Evolutionary conservation across 192 early-diverging fungal genomes (phyloP).

Genomic region (Funneliformis geosporum): DNA sequence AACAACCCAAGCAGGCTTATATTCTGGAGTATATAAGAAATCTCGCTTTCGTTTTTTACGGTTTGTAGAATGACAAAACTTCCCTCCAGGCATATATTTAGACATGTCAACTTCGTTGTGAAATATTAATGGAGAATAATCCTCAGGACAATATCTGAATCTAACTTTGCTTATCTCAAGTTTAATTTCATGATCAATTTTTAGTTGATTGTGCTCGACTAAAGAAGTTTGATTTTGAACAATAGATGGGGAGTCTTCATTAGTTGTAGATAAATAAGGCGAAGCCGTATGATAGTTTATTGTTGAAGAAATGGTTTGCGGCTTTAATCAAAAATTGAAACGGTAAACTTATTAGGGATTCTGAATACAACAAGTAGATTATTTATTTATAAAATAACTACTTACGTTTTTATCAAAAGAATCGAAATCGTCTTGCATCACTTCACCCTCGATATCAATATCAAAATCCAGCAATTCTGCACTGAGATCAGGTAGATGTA

Average conservation of each 20-base stretch:
- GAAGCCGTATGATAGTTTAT: not conserved
- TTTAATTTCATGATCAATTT: not conserved
- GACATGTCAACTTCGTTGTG: not conserved
- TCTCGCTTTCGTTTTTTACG: slow-evolving; percentile 11
- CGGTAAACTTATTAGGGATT: not conserved
- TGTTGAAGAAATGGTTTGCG: not conserved
- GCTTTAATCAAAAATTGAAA: not conserved
- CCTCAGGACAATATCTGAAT: not conserved
- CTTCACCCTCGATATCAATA: not conserved
- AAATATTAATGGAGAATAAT: slow-evolving; percentile 16
- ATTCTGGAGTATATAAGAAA: not conserved
- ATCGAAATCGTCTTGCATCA: not conserved
- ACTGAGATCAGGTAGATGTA: not conserved
- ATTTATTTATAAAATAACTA: not conserved
- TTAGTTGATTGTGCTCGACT: not conserved
- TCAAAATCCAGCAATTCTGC: not conserved
- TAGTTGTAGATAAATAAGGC: not conserved
- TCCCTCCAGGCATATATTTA: slow-evolving; percentile 21
- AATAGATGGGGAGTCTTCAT: not conserved
- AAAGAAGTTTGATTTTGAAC: not conserved
- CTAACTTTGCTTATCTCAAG: not conserved
- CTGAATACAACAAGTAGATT: not conserved
- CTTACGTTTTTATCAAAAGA: not conserved
- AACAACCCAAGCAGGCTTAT: not conserved
- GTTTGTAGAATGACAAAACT: not conserved